phyloP scores from a whole-genome alignment of 345 rosid genomes.

The Lagerstroemia speciosa region DNA sequence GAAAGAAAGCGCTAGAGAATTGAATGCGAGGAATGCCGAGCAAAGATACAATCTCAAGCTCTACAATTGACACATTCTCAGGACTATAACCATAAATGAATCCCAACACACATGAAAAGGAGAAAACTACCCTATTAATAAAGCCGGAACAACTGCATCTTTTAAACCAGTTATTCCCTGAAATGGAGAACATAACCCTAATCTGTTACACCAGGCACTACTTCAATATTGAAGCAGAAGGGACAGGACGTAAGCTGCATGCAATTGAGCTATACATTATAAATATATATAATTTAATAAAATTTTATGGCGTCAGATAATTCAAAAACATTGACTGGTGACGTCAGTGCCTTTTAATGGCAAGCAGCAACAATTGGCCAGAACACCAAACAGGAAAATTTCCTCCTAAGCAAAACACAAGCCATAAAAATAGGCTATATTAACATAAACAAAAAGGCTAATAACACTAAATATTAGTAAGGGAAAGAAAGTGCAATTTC shows the following conservation, averaged over 20 bases:
- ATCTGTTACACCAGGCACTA: background rate
- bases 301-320: background rate
- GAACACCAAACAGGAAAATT: background rate
- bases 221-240: too few relatives aligned
- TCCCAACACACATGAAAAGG: background rate
- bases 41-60: background rate
- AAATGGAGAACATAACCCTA: background rate
- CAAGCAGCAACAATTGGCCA: background rate
- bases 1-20: constrained; percentile 10
- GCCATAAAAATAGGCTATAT: background rate
- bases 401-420: background rate
- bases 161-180: background rate
- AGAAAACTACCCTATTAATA: background rate
- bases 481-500: background rate
- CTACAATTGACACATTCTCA: background rate
- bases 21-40: background rate
- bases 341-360: background rate
- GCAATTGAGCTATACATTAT: background rate
- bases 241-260: background rate
- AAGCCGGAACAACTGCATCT: background rate
- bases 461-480: background rate
- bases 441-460: too few relatives aligned
- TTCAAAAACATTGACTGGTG: background rate
- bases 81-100: background rate
- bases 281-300: background rate